Evolutionary conservation across 163 green algal genomes (phyloP).

Genomic region (Prototheca cutis): DNA sequence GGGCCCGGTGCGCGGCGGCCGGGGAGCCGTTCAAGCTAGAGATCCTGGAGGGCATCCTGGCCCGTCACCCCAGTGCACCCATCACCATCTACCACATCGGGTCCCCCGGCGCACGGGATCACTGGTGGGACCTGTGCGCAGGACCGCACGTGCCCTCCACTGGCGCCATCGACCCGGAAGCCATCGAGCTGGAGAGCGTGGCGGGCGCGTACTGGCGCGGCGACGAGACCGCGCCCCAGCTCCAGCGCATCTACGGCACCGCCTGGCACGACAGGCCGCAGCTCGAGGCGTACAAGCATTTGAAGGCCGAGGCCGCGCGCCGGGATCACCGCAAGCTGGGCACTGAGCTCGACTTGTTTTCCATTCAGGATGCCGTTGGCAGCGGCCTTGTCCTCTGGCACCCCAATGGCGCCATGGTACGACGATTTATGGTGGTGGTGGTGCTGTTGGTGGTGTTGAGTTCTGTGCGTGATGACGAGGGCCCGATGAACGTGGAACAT

Average conservation of each 20-base stretch:
- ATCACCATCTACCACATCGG: constrained; percentile 99
- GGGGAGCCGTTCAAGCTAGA: constrained; percentile 89
- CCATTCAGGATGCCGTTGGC: constrained; percentile 57
- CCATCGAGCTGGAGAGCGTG: constrained; percentile 81
- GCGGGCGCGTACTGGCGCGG: constrained; percentile 94
- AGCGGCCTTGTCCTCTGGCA: constrained; percentile 97
- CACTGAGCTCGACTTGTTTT: constrained; percentile 88
- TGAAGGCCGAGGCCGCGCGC: constrained; percentile 42
- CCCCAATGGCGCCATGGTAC: constrained; percentile 76
- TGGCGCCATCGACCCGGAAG: constrained; percentile 66
- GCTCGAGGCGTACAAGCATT: constrained; percentile 60
- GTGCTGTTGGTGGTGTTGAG: not conserved
- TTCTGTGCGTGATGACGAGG: too few species aligned
- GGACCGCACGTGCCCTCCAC: constrained; percentile 87
- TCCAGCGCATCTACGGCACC: constrained; percentile 94
- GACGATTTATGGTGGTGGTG: not conserved
- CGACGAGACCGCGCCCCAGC: constrained; percentile 76
- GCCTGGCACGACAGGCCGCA: constrained; percentile 74
- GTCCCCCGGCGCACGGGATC: constrained; percentile 25
- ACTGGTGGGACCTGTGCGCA: constrained; percentile 91
- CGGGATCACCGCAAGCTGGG: constrained; percentile 95
- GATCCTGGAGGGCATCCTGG: constrained; percentile 78
- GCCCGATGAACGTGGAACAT: too few species aligned
- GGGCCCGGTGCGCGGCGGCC: constrained; percentile 50
- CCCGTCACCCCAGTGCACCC: constrained; percentile 36